These are phyloP conservation scores for Rugonectria rugulosa DNA, from an alignment of 2,329 filamentous ascomycete species.

Conservation along the genomic window DNA sequence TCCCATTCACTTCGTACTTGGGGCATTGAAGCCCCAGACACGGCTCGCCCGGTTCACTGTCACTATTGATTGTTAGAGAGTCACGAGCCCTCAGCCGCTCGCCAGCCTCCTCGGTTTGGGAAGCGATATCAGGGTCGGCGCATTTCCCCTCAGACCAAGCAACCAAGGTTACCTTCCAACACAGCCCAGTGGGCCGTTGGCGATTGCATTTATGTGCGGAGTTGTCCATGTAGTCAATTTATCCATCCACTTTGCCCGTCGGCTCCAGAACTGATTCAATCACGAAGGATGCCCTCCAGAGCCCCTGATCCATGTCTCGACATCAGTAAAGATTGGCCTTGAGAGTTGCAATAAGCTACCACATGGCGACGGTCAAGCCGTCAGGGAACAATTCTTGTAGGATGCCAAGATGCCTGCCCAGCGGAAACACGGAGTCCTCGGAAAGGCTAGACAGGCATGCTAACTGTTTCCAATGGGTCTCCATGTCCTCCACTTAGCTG, in stretches of 20 bases:
- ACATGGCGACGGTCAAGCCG: background rate
- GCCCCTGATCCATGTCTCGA: background rate
- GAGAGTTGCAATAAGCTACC: conserved; percentile 2
- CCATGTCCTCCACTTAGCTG: background rate
- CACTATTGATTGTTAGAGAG: background rate
- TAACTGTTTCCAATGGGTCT: conserved; percentile 4
- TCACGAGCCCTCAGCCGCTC: background rate
- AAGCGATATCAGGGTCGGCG: no score
- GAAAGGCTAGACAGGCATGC: background rate
- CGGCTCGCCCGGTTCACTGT: background rate
- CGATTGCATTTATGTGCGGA: no score
- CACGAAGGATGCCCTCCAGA: no score
- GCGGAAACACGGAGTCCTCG: conserved; percentile 2
- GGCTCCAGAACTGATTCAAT: no score
- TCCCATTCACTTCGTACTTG: background rate
- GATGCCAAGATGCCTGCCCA: background rate
- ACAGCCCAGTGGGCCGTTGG: no score
- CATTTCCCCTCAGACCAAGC: no score
- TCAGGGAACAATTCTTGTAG: no score
- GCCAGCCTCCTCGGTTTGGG: no score
- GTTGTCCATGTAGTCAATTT: no score
- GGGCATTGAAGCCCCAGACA: no score
- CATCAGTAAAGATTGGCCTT: background rate
- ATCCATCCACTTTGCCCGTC: no score
- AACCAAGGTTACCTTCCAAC: background rate